Conservation (phyloP, 2,329 filamentous ascomycete genomes). For the Clarireedia homoeocarpa region DNA sequence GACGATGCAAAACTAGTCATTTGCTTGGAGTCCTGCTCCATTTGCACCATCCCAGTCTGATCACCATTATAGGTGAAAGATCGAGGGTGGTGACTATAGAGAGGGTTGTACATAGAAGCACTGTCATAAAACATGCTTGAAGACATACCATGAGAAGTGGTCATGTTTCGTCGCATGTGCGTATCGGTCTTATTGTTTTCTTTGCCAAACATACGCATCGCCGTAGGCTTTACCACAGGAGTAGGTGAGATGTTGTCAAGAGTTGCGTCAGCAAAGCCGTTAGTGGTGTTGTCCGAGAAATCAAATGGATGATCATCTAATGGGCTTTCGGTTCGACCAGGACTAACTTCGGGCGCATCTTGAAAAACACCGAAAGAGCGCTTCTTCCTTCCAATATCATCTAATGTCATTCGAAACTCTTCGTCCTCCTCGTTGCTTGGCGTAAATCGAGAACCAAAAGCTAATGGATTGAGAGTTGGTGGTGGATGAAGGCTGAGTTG, state of each 20-base stretch:
- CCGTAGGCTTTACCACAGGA: constrained; percentile 17
- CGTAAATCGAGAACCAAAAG: constrained; percentile 16
- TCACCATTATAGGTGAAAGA: constrained; percentile 15
- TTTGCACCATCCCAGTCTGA: background rate
- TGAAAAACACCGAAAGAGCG: constrained; percentile 24
- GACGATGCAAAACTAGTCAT: constrained; percentile 6
- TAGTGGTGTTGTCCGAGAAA: constrained; percentile 20
- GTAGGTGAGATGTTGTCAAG: constrained; percentile 20
- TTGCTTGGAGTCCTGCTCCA: background rate
- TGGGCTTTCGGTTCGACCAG: constrained; percentile 27
- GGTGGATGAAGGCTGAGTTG: constrained; percentile 12
- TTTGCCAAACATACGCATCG: constrained; percentile 18
- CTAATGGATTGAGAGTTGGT: constrained; percentile 21
- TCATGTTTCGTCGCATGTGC: constrained; percentile 15
- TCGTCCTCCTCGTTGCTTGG: constrained; percentile 26
- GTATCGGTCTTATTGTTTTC: constrained; percentile 19
- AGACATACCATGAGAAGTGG: constrained; percentile 22
- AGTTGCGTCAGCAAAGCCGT: constrained; percentile 12
- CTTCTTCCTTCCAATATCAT: constrained; percentile 23
- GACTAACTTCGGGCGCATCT: constrained; percentile 24
- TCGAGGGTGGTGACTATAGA: constrained; percentile 22
- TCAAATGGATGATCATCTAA: constrained; percentile 28
- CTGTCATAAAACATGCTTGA: constrained; percentile 21
- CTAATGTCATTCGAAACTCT: constrained; percentile 26
- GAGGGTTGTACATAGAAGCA: constrained; percentile 21